phyloP scores from a whole-genome alignment of 768 basidiomycete species.

The Termitomyces sp. region DNA sequence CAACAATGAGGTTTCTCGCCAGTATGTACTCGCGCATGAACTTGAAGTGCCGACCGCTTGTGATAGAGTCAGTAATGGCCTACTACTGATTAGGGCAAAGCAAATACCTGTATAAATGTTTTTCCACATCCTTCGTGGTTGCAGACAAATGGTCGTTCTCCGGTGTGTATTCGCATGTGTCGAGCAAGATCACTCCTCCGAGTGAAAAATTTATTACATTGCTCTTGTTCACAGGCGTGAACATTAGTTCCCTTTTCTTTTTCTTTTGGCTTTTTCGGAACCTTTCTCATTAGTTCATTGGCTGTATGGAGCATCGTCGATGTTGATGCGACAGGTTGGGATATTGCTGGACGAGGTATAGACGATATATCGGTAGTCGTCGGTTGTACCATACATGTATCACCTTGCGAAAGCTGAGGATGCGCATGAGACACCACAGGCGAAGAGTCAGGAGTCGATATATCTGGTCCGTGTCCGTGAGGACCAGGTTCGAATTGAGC shows the following conservation, averaged over 20 bases:
- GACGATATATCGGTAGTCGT: slow-evolving; percentile 28
- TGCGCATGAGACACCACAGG: slow-evolving; percentile 38
- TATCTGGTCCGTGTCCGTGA: slow-evolving; percentile 32
- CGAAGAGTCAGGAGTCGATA: slow-evolving; percentile 40
- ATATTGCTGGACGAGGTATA: slow-evolving; percentile 24
- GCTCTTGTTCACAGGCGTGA: slow-evolving; percentile 65
- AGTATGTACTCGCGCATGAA: slow-evolving; percentile 85
- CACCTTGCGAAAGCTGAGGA: slow-evolving; percentile 26
- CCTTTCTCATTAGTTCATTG: slow-evolving; percentile 25
- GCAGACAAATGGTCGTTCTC: slow-evolving; percentile 82
- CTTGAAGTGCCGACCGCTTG: slow-evolving; percentile 84
- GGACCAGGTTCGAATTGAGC: slow-evolving; percentile 60
- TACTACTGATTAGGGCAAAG: background rate
- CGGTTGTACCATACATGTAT: slow-evolving; percentile 15
- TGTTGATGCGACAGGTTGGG: slow-evolving; percentile 47
- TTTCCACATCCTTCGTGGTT: slow-evolving; percentile 72
- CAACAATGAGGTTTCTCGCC: slow-evolving; percentile 91
- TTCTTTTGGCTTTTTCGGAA: slow-evolving; percentile 29
- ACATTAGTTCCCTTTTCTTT: slow-evolving; percentile 41
- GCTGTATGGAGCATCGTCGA: slow-evolving; percentile 28
- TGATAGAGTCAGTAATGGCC: slow-evolving; percentile 10
- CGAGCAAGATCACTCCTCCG: slow-evolving; percentile 79
- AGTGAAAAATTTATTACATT: slow-evolving; percentile 77
- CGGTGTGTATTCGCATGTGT: slow-evolving; percentile 88
- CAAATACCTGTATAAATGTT: slow-evolving; percentile 81